Evolutionary conservation across 2,329 filamentous ascomycete genomes (phyloP).

Genomic region (Aspergillus quadrilineatus): DNA sequence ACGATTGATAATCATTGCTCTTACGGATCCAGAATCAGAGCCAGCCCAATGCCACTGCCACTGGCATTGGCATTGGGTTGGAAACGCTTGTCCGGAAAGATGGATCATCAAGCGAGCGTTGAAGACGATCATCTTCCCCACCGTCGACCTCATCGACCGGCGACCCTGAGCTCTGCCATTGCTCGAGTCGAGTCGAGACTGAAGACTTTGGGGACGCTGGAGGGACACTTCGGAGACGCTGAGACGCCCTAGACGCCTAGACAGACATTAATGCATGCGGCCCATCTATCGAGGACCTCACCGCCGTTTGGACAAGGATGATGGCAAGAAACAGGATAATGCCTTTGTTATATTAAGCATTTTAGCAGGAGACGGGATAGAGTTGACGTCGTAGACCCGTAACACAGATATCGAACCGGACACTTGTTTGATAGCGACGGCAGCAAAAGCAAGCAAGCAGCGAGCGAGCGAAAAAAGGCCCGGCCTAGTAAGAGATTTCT

Average conservation of each 20-base stretch:
- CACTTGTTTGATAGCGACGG: background rate
- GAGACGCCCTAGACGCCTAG: background rate
- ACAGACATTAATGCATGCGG: background rate
- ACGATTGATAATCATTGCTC: background rate
- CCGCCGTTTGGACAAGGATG: slow-evolving; percentile 2
- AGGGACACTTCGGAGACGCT: background rate
- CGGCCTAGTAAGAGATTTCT: background rate
- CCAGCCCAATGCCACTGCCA: too few relatives aligned
- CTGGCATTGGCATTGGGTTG: background rate
- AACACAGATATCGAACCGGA: background rate
- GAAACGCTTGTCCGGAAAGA: background rate
- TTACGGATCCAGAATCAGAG: too few relatives aligned
- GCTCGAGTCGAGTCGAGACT: background rate
- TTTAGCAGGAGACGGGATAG: background rate
- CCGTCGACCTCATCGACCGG: background rate
- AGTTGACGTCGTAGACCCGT: background rate
- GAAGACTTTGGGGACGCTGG: background rate
- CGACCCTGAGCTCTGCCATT: background rate
- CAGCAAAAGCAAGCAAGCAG: background rate
- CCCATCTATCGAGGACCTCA: background rate
- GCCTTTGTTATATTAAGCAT: background rate
- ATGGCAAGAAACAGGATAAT: background rate
- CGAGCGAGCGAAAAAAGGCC: background rate
- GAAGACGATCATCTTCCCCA: background rate
- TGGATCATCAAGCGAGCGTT: background rate